These are phyloP conservation scores for Aegilops tauschii DNA, from an alignment of 176 grass and related monocot species.

Conservation along the genomic window DNA sequence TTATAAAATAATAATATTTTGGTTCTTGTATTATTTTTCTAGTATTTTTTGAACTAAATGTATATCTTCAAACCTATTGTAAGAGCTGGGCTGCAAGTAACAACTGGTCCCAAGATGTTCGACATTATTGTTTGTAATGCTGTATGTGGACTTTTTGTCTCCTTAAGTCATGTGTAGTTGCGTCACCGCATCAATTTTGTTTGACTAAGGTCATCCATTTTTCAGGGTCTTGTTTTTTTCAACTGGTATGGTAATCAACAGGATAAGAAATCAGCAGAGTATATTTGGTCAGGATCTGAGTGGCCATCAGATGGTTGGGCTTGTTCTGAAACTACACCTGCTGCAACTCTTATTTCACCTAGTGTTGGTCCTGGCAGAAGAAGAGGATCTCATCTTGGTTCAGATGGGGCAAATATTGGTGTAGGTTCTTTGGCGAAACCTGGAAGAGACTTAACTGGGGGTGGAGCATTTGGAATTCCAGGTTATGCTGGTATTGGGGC, in stretches of 20 bases:
- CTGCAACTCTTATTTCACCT: slow-evolving; percentile 69
- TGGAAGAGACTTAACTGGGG: slow-evolving; percentile 82
- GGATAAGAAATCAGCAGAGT: slow-evolving; percentile 45
- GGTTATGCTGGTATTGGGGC: slow-evolving; percentile 85
- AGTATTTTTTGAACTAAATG: background rate
- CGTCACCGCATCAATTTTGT: background rate
- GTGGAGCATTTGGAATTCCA: slow-evolving; percentile 95
- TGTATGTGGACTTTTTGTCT: slow-evolving; percentile 19
- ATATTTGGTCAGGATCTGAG: slow-evolving; percentile 88
- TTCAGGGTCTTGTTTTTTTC: slow-evolving; percentile 92
- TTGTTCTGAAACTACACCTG: slow-evolving; percentile 77
- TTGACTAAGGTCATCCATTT: slow-evolving; percentile 5
- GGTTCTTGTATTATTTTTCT: background rate
- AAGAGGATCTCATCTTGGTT: slow-evolving; percentile 59
- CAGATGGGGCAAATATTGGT: slow-evolving; percentile 52
- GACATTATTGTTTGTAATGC: background rate
- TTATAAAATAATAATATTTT: background rate
- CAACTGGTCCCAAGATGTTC: background rate
- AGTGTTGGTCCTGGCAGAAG: slow-evolving; percentile 57
- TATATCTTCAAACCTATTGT: slow-evolving; percentile 11
- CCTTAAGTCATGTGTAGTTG: slow-evolving; percentile 20
- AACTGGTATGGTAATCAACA: slow-evolving; percentile 56
- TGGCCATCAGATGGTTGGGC: slow-evolving; percentile 90
- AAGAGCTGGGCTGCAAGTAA: slow-evolving; percentile 14
- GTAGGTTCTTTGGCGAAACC: slow-evolving; percentile 70